These are phyloP conservation scores for Phoenix dactylifera DNA, from an alignment of 176 grass and related monocot genomes.

Conservation along the genomic window DNA sequence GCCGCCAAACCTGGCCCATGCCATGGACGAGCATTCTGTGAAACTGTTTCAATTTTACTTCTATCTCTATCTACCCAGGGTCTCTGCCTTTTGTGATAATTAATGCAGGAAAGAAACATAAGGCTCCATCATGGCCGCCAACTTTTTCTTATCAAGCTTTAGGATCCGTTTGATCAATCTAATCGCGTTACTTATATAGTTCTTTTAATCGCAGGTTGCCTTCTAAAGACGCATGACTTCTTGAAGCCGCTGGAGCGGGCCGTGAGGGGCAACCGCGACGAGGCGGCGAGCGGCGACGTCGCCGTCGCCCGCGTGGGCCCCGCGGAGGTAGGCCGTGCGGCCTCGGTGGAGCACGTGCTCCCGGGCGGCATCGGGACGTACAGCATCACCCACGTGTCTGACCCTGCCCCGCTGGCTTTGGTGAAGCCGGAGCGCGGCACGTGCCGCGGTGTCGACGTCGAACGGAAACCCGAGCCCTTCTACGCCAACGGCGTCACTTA, in stretches of 20 bases:
- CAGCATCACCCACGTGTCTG: slow-evolving; percentile 49
- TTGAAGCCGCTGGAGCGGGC: slow-evolving; percentile 49
- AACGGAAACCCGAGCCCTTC: slow-evolving; percentile 21
- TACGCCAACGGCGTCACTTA: background rate
- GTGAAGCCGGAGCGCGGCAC: slow-evolving; percentile 27
- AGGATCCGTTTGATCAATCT: no score
- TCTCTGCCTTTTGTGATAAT: no score
- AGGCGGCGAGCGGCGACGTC: slow-evolving; percentile 1
- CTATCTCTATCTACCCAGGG: no score
- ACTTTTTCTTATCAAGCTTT: no score
- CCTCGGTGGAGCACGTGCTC: slow-evolving; percentile 29
- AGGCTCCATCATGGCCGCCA: no score
- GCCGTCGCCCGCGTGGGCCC: background rate
- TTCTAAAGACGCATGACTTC: slow-evolving; percentile 75
- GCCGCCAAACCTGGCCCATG: background rate
- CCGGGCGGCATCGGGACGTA: slow-evolving; percentile 55
- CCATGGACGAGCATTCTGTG: no score
- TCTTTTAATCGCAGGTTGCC: slow-evolving; percentile 24
- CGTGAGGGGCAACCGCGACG: slow-evolving; percentile 1
- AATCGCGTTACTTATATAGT: background rate
- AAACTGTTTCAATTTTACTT: no score
- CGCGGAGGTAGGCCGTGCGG: slow-evolving; percentile 6
- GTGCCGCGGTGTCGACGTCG: background rate
- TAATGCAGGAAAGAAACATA: no score
- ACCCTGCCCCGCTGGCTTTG: slow-evolving; percentile 1